Evolutionary conservation across 257 asterid genomes (phyloP), one percentile per base, ranked within the genome.

Genomic region (Forsythia viridissima): DNA sequence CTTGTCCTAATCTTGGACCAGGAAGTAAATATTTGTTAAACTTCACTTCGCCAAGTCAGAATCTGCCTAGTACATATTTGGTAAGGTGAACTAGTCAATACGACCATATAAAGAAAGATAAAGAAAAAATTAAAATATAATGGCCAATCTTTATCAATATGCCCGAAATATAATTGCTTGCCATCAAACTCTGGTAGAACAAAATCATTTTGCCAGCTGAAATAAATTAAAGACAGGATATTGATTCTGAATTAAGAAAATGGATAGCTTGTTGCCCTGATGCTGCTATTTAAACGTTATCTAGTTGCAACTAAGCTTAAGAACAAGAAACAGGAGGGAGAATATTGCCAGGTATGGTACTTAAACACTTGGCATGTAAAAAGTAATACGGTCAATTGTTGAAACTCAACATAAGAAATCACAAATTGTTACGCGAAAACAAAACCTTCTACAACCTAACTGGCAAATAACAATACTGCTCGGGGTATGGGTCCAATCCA

Each of bases 401-500:
- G 69, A 61, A 61, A 30, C 70, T 63, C 70, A 63, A 63, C 70
- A 30, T 24, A 63, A 30, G 70, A 63, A 39, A 63, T 30, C 18
- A 63, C n/a, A 63, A 11, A n/a, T 11, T 63, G 38, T 9, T 7
- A 18, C 70, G 40, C 70, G 0, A 24, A 34, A 63, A 63, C 70
- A 63, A 63, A 63, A 63, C 39, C 70, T 1, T 30, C 40, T 63
- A 30, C 18, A 63, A 24, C 70, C 70, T 63, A 69, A 77, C 70
- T 66, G 77, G 74, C 77, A 78, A 78, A 61, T 46, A 46, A 34
- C 61, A 74, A 21, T 11, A 61, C 30, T 39, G 34, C 34, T 30
- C 34, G 34, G 34, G 34, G 1, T 30, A 7, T 12, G 1, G 1
- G 41, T 30, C 12, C 24, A 52, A 42, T 16, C 52, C 21, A 34